These are phyloP conservation scores for Piromyces finnis DNA, from an alignment of 192 early-diverging fungal genomes.

Conservation along the genomic window DNA sequence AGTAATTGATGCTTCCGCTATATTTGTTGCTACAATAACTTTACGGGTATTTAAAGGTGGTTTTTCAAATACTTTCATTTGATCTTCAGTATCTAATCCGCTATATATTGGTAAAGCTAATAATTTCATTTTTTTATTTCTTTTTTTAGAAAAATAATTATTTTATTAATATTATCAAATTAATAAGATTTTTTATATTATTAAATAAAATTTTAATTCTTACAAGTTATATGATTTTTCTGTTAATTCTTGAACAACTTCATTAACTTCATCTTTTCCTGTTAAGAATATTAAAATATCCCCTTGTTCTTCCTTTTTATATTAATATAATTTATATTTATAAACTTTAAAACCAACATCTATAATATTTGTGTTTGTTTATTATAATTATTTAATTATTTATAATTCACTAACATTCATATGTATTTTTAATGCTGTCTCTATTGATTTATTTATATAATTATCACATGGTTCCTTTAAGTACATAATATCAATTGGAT, in stretches of 20 bases:
- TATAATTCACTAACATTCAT: conserved; percentile 15
- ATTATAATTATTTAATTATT: too few relatives aligned
- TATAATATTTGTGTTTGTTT: too few relatives aligned
- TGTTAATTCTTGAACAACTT: conserved; percentile 30
- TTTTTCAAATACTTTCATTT: conserved; percentile 42
- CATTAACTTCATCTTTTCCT: conserved; percentile 59
- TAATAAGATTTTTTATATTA: too few relatives aligned
- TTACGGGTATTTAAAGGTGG: conserved; percentile 40
- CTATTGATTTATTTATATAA: conserved; percentile 45
- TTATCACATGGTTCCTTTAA: conserved; percentile 31
- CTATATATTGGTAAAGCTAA: conserved; percentile 48
- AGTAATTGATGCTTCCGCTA: conserved; percentile 70
- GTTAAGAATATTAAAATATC: conserved; percentile 57
- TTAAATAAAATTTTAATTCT: too few relatives aligned
- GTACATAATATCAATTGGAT: conserved; percentile 46
- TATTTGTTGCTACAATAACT: conserved; percentile 75
- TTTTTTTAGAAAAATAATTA: too few relatives aligned
- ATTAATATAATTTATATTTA: neutral
- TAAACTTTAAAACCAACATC: too few relatives aligned
- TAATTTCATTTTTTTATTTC: conserved; percentile 14
- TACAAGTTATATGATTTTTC: conserved; percentile 31
- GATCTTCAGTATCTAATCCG: conserved; percentile 46
- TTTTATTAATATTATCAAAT: too few relatives aligned
- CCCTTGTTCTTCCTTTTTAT: conserved; percentile 26
- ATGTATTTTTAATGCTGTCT: conserved; percentile 61